Evolutionary conservation across 768 basidiomycete species (phyloP), one percentile per base, ranked within the genome.

Genomic region (Lactifluus subvellereus): DNA sequence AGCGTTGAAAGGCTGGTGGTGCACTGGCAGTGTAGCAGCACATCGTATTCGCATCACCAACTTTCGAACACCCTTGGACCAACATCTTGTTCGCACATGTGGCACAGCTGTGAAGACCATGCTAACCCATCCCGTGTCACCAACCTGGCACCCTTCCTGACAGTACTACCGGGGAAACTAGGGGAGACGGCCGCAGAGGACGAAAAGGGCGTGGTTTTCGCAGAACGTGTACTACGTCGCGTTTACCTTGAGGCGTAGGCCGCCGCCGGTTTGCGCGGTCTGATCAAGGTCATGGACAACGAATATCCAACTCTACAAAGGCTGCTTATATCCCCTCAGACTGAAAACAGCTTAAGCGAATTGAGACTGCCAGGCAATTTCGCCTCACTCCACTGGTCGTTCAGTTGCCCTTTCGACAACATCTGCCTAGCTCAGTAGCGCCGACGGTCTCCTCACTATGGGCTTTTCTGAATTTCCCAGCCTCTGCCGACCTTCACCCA

Each of bases 1-100:
- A 4, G 48, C 27, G 27, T 27, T 27, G 2, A 27, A 56, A 16
- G 38, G 60, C 1, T 61, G 60, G 54, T 61, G 60, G 60, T 61
- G 56, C 48, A n/a, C n/a, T n/a, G n/a, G n/a, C n/a, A n/a, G n/a
- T n/a, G n/a, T n/a, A n/a, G n/a, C n/a, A n/a, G n/a, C n/a, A n/a
- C n/a, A n/a, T n/a, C n/a, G n/a, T n/a, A n/a, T n/a, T n/a, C n/a
- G n/a, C n/a, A n/a, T n/a, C n/a, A n/a, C n/a, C n/a, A n/a, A n/a
- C n/a, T n/a, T n/a, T n/a, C n/a, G n/a, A n/a, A n/a, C n/a, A n/a
- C n/a, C n/a, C n/a, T n/a, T n/a, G n/a, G n/a, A n/a, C n/a, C n/a
- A n/a, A n/a, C n/a, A n/a, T 38, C 54, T 61, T 6, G 47, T 61
- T 42, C 56, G 53, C 54, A 50, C 47, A 3, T 42, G 50, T 48